Evolutionary conservation across 257 asterid genomes (phyloP), one percentile per base, ranked within the genome.

Genomic region (Scutellaria barbata): DNA sequence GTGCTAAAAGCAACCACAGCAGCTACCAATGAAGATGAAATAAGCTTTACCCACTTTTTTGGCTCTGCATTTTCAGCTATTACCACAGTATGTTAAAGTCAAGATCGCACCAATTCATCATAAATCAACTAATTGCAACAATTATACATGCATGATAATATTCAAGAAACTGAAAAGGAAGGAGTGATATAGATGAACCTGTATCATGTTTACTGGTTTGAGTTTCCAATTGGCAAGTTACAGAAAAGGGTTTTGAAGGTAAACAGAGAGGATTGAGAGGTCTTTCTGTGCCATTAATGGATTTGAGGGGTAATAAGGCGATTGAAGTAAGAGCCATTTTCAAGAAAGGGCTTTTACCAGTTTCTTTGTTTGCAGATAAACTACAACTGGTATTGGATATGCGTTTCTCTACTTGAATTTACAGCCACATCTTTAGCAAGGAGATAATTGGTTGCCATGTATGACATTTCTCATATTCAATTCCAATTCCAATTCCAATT

Each of bases 11-110:
- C 84, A 52, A 89, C 81, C 69, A 89, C 78, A 60, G 96, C 98
- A 11, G 97, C 92, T 43, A 95, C 96, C 71, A 91, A 43, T 69
- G 98, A 88, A 69, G 85, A 79, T 12, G 97, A 89, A 37, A 91
- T 81, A 8, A 91, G 39, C 35, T 79, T 80, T 63, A 75, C 82
- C 96, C 96, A 91, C 63, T 79, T 85, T 79, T 80, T 93, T 11
- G 79, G 45, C 63, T 82, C 91, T 86, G 83, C 75, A 76, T 46
- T 60, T 22, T 10, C 39, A 37, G 63, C 12, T 1, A n/a, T 30
- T 37, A 3, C 41, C 43, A 59, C 1, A 8, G 10, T 6, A 10
- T 39, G 11, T 20, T 2, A 46, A 74, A 20, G 45, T 37, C 74
- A 56, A 47, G 35, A 61, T 60, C 43, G 14, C 45, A 7, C 52